Base-by-base conservation (phyloP, 345 rosid genomes). In the Citrus reticulata region DNA sequence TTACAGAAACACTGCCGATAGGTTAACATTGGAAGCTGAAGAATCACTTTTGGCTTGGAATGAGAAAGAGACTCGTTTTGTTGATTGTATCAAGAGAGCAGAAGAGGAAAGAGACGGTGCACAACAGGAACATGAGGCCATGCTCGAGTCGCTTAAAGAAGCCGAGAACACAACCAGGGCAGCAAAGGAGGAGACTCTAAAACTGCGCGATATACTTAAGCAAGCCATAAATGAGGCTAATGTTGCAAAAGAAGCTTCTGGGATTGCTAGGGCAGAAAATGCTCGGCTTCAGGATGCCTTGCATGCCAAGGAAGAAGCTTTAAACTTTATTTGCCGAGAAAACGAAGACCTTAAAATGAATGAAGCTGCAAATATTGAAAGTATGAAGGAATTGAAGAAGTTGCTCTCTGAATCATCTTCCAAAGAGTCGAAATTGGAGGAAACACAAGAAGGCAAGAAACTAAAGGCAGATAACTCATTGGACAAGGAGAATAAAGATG, bases 171-270 rank as follows among this genome's bases (percentile, higher is more conserved):
- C 61, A 78, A 86, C 72, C 74, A 85, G 68, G 66, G 73, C 82
- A 4, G 85, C 86, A 5, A 93, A 88, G 58, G 90, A 94, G 29
- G 99, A 96, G 87, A 90, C 83, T 64, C 85, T 82, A 13, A 91
- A 89, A 46, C 61, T 96, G 61, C 81, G 97, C 9, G 97, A 94
- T 80, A 91, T 91, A 54, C 90, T 96, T 30, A 96, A 96, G 68
- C 97, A 94, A 42, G 99, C 99, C 0, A 76, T 96, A 1, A 96
- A 86, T 24, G 99, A 96, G 82, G 92, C 99, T 16, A 96, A 85
- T 72, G 93, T 86, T 3, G 95, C 99, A 0, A 96, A 93, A 86
- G 99, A 90, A 82, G 98, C 98, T 1, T 94, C 94, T 1, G 89
- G 79, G 61, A 89, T 93, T 3, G 98, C 97, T 0, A 84, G 84